phyloP scores from a whole-genome alignment of 2,329 filamentous ascomycete genomes.

The Diaporthe ampelina region DNA sequence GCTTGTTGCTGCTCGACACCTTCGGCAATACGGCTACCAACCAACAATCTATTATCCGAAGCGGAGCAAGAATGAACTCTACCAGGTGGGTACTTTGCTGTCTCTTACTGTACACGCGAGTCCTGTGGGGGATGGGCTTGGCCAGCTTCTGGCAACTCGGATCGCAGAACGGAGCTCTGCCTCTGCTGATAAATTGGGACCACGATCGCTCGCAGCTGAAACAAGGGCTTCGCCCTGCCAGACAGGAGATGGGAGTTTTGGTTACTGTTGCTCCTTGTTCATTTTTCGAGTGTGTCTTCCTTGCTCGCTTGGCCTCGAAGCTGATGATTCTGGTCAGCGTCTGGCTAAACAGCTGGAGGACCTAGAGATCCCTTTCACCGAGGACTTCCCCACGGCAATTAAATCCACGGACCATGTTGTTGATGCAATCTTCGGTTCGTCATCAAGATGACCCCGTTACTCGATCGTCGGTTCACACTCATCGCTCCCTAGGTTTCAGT shows the following conservation, averaged over 20 bases:
- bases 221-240: neutral
- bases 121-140: neutral
- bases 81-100: conserved; percentile 71
- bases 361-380: conserved; percentile 84
- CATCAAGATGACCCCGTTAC: conserved; percentile 23
- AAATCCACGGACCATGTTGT: conserved; percentile 82
- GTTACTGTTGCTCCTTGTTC: conserved; percentile 36
- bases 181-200: neutral
- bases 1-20: conserved; percentile 91
- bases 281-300: conserved; percentile 33
- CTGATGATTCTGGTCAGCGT: conserved; percentile 68
- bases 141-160: neutral
- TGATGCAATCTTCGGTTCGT: conserved; percentile 90
- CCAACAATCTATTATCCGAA: conserved; percentile 95
- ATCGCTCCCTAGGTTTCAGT: conserved; percentile 77
- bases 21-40: conserved; percentile 91
- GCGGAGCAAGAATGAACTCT: conserved; percentile 89
- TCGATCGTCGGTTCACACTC: conserved; percentile 19
- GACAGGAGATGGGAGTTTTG: neutral
- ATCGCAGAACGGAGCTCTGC: neutral
- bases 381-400: conserved; percentile 81
- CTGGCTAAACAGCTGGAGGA: conserved; percentile 87
- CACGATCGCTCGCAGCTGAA: neutral
- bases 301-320: conserved; percentile 42
- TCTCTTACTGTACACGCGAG: neutral